Conservation (phyloP, 2,329 filamentous ascomycete species). For the Gnomoniopsis smithogilvyi region DNA sequence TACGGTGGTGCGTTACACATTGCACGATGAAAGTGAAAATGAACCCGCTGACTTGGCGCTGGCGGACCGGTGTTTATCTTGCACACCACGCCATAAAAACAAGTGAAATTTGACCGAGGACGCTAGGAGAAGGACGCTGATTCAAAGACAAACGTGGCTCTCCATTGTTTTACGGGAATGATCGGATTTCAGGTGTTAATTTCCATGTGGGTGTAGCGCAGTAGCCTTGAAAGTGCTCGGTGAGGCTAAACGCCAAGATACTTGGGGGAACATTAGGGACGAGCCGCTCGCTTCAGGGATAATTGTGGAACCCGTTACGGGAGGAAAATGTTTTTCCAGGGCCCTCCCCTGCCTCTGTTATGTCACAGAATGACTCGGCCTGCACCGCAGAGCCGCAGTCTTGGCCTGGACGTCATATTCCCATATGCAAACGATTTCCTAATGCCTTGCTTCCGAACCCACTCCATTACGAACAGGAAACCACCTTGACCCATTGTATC, state of each 20-base stretch:
- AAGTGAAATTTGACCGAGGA: neutral
- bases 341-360: conserved; percentile 1
- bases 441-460: conserved; percentile 9
- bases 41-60: too few relatives aligned
- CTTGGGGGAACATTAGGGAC: neutral
- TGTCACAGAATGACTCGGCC: conserved; percentile 2
- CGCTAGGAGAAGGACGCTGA: neutral
- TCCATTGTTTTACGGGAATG: too few relatives aligned
- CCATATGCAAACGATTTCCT: conserved; percentile 14
- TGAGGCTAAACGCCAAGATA: neutral
- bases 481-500: conserved; percentile 1
- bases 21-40: neutral
- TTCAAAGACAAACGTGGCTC: too few relatives aligned
- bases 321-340: neutral
- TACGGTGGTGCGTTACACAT: neutral
- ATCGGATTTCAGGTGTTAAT: too few relatives aligned
- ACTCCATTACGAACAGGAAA: conserved; percentile 15
- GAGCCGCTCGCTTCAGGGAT: neutral
- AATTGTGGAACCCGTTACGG: neutral
- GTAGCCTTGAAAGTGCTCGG: too few relatives aligned
- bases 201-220: too few relatives aligned
- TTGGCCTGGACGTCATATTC: neutral
- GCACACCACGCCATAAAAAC: neutral
- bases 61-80: too few relatives aligned
- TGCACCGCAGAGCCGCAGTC: conserved; percentile 16